Evolutionary conservation across 139 green algal genomes (phyloP).

Genomic region (Chlamydomonas sp.): DNA sequence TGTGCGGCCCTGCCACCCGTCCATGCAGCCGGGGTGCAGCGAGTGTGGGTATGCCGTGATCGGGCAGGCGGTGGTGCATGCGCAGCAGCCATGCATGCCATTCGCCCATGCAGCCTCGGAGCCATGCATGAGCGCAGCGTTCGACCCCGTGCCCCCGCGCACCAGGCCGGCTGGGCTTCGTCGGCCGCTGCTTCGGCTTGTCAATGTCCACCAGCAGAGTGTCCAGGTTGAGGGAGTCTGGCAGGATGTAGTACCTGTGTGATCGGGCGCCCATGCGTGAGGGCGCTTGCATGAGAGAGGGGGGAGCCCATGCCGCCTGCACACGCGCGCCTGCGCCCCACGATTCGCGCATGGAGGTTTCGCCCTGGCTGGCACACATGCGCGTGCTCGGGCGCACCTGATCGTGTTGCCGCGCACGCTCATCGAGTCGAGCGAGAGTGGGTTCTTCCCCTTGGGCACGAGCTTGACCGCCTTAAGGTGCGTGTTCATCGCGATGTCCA

Average conservation of each 20-base stretch:
- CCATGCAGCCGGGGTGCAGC: no score
- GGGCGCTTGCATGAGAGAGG: no score
- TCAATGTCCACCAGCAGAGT: slow-evolving; percentile 97
- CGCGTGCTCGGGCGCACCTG: slow-evolving; percentile 35
- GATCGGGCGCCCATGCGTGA: slow-evolving; percentile 2
- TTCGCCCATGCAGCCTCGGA: no score
- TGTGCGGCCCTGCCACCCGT: no score
- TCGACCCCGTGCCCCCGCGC: neutral
- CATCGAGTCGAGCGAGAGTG: slow-evolving; percentile 80
- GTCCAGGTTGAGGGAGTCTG: slow-evolving; percentile 96
- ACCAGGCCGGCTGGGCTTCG: slow-evolving; percentile 36
- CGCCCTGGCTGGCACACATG: no score
- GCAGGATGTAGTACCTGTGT: slow-evolving; percentile 89
- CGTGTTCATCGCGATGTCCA: slow-evolving; percentile 99
- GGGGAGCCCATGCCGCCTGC: no score
- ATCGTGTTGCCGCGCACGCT: slow-evolving; percentile 83
- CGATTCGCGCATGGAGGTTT: no score
- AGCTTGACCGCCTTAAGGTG: slow-evolving; percentile 96
- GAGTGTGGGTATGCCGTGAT: no score
- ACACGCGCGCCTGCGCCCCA: neutral
- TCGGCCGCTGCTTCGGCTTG: slow-evolving; percentile 82
- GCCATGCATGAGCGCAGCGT: no score
- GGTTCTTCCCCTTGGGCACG: slow-evolving; percentile 83
- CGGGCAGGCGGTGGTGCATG: no score
- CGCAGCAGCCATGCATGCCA: no score